Evolutionary conservation across 176 grass and related monocot genomes (phyloP), one percentile per base, ranked within the genome.

Genomic region (Hordeum marinum): DNA sequence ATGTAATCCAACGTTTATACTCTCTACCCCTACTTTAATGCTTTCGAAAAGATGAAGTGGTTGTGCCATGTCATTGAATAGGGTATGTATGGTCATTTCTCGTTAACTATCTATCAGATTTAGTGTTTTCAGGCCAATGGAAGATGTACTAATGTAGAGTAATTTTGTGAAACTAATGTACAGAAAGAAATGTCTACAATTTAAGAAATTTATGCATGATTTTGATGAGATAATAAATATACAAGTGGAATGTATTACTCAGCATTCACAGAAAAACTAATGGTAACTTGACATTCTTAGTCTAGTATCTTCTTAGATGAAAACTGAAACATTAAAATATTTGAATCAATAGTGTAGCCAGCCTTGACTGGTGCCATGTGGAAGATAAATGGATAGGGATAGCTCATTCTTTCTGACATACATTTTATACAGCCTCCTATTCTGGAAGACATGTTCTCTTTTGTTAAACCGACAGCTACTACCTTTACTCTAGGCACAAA

Each of bases 401-500:
- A 54, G 46, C 5, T 50, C 45, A 55, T 58, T 72, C 12, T 66
- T 86, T 76, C 25, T 68, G 35, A 10, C 82, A 68, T 20, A 48
- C 17, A 89, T 75, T 39, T 39, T 42, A 10, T 36, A 85, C 23
- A 37, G 10, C n/a, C 43, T 64, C 32, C 57, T 23, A 26, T 50
- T 37, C 5, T 37, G n/a, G 39, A 76, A 46, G 7, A 80, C 23
- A 23, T 21, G 36, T 39, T 68, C 46, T 24, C 29, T 82, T 41
- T 46, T 46, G 48, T 27, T 85, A 79, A 80, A 59, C 21, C 68
- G 26, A 66, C 41, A 66, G 68, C n/a, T 78, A 62, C 36, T 26
- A 59, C 15, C 45, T 63, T 63, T 78, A 79, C 31, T 79, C 41
- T 71, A 65, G 45, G 42, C 43, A 41, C 65, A 66, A 87, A 41